Evolutionary conservation across 768 basidiomycete genomes (phyloP), one percentile per base, ranked within the genome.

Genomic region (Trametes cinnabarina): DNA sequence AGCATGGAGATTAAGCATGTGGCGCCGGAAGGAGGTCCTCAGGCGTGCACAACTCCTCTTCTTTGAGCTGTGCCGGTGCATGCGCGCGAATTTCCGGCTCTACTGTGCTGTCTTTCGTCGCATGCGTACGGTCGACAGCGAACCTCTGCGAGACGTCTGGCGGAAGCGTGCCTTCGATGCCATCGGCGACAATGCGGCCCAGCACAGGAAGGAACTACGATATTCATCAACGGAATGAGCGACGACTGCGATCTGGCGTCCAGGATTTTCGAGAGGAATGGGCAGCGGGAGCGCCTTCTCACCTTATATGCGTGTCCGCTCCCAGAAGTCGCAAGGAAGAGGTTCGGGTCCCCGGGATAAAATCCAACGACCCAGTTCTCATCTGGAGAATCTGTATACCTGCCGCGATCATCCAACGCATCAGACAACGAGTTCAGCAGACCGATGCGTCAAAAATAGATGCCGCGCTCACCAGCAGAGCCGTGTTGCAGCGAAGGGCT

Each of bases 291-390:
- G 5, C 7, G 37, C 37, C 8, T 9, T 57, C 44, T 2, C 49
- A 85, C 90, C 81, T 95, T 94, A 78, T 84, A 94, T 0, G 84
- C 92, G 71, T 95, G 92, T 0, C 94, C 94, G 62, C 86, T 92
- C 7, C 89, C 96, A 17, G 83, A 91, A 0, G 95, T 95, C 1
- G 94, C 95, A 26, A 98, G 71, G 51, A 94, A 71, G 11, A 98
- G 68, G 6, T 80, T 80, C 23, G 75, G 71, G 62, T 86, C 79
- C 14, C 71, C 69, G 0, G 85, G 84, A 63, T 88, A 83, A 58
- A 74, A 82, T 23, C 94, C 91, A 62, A 98, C 92, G 41, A 97
- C 75, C 92, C 93, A 98, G 71, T 98, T 82, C 3, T 84, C 87
- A 66, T 94, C 89, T 1, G 85, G 80, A 4, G 93, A 85, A 65